phyloP scores from a whole-genome alignment of 2,329 filamentous ascomycete species.

The Zymoseptoria crescenta region DNA sequence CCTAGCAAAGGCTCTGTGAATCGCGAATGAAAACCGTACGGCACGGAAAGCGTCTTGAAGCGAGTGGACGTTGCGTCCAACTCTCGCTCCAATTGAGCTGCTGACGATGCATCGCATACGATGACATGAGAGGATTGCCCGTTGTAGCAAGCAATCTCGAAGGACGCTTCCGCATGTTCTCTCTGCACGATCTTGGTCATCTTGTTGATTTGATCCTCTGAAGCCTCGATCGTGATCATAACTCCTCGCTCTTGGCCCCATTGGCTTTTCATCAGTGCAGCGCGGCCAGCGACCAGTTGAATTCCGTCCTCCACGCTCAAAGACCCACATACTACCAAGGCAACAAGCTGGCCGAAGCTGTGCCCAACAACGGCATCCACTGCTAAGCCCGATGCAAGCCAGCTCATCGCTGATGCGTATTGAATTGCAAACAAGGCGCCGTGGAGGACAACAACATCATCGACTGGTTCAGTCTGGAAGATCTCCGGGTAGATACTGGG shows the following conservation, averaged over 20 bases:
- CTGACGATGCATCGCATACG: not conserved
- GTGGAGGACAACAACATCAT: slow-evolving; percentile 8
- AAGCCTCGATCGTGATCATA: slow-evolving; percentile 10
- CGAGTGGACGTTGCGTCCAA: not conserved
- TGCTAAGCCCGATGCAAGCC: slow-evolving; percentile 8
- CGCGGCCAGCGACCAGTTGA: slow-evolving; percentile 6
- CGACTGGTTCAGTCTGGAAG: slow-evolving; percentile 5
- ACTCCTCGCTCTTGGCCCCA: slow-evolving; percentile 8
- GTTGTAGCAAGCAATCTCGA: slow-evolving; percentile 14
- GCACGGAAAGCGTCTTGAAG: slow-evolving; percentile 7
- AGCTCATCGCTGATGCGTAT: slow-evolving; percentile 9
- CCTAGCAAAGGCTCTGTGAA: slow-evolving; percentile 6
- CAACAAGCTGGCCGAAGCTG: slow-evolving; percentile 10
- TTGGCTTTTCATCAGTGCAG: slow-evolving; percentile 1
- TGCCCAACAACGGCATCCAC: slow-evolving; percentile 8
- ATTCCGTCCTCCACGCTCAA: slow-evolving; percentile 5
- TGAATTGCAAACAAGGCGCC: slow-evolving; percentile 8
- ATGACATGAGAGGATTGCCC: slow-evolving; percentile 4
- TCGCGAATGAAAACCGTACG: slow-evolving; percentile 11
- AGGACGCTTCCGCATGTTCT: not conserved
- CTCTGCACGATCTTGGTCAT: not conserved
- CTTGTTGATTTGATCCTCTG: not conserved
- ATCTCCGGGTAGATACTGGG: slow-evolving; percentile 9
- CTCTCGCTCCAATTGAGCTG: not conserved
- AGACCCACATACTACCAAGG: slow-evolving; percentile 4